Conservation (phyloP, 2,329 filamentous ascomycete genomes). For the Fusarium nygamai region DNA sequence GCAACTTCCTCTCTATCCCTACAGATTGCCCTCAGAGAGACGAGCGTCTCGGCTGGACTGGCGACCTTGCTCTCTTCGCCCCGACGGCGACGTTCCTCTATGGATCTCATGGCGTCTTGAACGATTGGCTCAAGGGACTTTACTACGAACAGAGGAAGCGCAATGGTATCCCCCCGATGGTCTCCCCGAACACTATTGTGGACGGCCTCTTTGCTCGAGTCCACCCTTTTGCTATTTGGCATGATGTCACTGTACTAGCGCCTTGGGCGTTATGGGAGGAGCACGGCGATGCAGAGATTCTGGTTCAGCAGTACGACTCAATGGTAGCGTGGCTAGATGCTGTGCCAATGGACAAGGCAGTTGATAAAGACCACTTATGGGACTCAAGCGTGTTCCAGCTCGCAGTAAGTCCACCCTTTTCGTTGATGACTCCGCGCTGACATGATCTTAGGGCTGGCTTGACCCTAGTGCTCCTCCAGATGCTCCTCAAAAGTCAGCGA, state of each 20-base stretch:
- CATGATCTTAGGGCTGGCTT: conserved; percentile 52
- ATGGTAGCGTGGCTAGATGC: not conserved
- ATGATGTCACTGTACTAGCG: not conserved
- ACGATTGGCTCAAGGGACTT: conserved; percentile 21
- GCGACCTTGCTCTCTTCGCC: conserved; percentile 58
- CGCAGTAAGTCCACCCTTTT: not conserved
- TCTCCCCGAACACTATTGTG: not conserved
- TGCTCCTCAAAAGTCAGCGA: conserved; percentile 50
- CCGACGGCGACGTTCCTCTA: conserved; percentile 64
- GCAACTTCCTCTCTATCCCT: conserved; percentile 66
- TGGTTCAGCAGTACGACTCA: not conserved
- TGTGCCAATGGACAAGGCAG: not conserved
- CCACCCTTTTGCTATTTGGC: not conserved
- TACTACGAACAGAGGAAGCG: not conserved
- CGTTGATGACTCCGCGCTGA: not conserved
- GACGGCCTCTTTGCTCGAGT: not conserved
- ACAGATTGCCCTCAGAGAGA: conserved; percentile 61
- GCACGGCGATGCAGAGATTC: rapidly evolving
- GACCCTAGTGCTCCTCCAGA: conserved; percentile 55
- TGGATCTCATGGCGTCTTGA: conserved; percentile 57
- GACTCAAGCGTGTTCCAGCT: not conserved
- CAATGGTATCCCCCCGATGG: not conserved
- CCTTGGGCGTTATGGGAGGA: not conserved
- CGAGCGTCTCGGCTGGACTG: conserved; percentile 64
- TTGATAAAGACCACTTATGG: not conserved